phyloP scores from a whole-genome alignment of 352 stramenopile genomes.

The Globisporangium sylvaticum region DNA sequence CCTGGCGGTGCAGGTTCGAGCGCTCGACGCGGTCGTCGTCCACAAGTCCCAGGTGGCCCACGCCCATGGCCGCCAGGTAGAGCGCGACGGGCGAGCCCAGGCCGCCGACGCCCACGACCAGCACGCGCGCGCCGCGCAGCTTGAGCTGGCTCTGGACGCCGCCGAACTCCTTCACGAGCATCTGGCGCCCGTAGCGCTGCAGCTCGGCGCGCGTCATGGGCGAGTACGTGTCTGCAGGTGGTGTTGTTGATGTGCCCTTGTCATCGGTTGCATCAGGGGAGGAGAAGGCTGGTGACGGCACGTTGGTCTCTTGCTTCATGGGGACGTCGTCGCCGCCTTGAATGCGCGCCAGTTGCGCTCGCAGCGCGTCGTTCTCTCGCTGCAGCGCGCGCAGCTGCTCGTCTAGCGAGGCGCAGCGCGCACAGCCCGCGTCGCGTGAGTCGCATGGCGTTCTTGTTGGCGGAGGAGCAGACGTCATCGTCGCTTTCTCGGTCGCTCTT shows the following conservation, averaged over 20 bases:
- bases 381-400: slow-evolving; percentile 9
- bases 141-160: slow-evolving; percentile 84
- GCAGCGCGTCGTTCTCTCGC: slow-evolving; percentile 16
- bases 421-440: background rate
- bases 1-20: slow-evolving; percentile 97
- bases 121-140: slow-evolving; percentile 71
- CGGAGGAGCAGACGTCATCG: background rate
- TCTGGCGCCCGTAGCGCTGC: slow-evolving; percentile 92
- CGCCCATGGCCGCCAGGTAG: slow-evolving; percentile 93
- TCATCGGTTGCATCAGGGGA: background rate
- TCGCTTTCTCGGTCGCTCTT: too few relatives aligned
- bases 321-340: background rate
- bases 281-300: background rate
- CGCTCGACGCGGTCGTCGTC: slow-evolving; percentile 95
- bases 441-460: background rate
- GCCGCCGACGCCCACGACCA: slow-evolving; percentile 93
- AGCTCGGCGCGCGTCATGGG: slow-evolving; percentile 45
- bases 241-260: background rate
- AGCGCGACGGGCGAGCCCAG: slow-evolving; percentile 94
- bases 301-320: background rate
- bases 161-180: slow-evolving; percentile 90
- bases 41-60: slow-evolving; percentile 91
- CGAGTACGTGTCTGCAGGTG: slow-evolving; percentile 22
- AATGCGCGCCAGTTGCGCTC: slow-evolving; percentile 7
- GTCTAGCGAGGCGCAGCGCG: slow-evolving; percentile 41